phyloP scores from a whole-genome alignment of 805 yeast species.

The Kluyveromyces lactis region DNA sequence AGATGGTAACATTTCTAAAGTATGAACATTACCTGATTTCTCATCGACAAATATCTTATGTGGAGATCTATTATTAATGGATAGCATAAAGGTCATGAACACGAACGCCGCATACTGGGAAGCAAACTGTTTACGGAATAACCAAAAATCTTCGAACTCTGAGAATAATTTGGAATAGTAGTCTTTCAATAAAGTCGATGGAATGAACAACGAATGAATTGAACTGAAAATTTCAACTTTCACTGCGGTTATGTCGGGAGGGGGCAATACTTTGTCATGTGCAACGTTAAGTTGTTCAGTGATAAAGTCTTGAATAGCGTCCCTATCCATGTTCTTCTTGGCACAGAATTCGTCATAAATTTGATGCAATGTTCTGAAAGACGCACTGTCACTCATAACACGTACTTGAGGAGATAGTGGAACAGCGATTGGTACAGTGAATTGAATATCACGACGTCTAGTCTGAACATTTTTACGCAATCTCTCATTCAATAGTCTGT shows the following conservation, averaged over 20 bases:
- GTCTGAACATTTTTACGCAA: slow-evolving; percentile 77
- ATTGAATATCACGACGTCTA: slow-evolving; percentile 73
- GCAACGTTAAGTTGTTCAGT: slow-evolving; percentile 85
- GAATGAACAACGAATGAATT: slow-evolving; percentile 80
- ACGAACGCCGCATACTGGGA: slow-evolving; percentile 91
- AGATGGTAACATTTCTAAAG: slow-evolving; percentile 92
- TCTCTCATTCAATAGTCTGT: slow-evolving; percentile 79
- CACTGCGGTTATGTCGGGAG: slow-evolving; percentile 82
- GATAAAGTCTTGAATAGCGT: slow-evolving; percentile 83
- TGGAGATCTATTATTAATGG: slow-evolving; percentile 87
- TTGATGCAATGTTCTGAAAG: slow-evolving; percentile 65
- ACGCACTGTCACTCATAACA: slow-evolving; percentile 73
- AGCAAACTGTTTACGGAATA: slow-evolving; percentile 90
- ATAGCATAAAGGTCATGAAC: slow-evolving; percentile 89
- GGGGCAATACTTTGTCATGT: slow-evolving; percentile 85
- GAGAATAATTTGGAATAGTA: slow-evolving; percentile 64
- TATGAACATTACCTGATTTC: slow-evolving; percentile 82
- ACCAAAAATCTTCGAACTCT: slow-evolving; percentile 90
- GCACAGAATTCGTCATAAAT: slow-evolving; percentile 85
- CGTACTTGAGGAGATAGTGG: slow-evolving; percentile 94
- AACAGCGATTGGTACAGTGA: slow-evolving; percentile 84
- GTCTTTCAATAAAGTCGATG: slow-evolving; percentile 72
- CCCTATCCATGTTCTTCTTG: slow-evolving; percentile 63
- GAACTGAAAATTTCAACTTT: slow-evolving; percentile 88
- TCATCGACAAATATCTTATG: slow-evolving; percentile 81